Percentiles rank a stretch among this genome's conserved stretches.
These are phyloP conservation scores for Calonectria naviculata DNA, from an alignment of 2,329 filamentous ascomycete species.

Conservation along the genomic window DNA sequence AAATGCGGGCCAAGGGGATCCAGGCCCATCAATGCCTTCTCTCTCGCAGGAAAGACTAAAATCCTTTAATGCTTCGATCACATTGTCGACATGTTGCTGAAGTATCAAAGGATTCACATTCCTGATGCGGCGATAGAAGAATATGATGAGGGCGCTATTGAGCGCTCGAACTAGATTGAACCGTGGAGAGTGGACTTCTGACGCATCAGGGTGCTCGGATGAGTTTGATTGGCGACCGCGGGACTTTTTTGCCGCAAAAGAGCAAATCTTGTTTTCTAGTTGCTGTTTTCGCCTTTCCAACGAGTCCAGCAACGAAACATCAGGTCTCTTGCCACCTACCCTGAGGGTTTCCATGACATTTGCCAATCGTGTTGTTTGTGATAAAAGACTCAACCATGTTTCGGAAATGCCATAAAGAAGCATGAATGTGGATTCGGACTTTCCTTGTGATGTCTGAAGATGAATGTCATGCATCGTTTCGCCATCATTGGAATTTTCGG, in stretches of 20 bases:
- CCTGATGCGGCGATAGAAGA: constrained; percentile 21
- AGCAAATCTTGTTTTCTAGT: constrained; percentile 2
- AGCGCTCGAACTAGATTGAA: constrained; percentile 4
- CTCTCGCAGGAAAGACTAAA: background rate
- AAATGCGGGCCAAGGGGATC: constrained; percentile 9
- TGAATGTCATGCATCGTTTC: background rate
- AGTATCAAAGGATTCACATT: constrained; percentile 15
- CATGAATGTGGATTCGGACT: constrained; percentile 13
- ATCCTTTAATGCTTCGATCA: background rate
- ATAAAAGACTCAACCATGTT: constrained; percentile 21
- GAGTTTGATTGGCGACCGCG: background rate
- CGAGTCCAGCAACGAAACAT: background rate
- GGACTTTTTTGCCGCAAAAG: background rate
- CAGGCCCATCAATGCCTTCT: background rate
- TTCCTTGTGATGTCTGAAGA: background rate
- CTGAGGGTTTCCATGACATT: background rate
- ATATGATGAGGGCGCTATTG: constrained; percentile 13
- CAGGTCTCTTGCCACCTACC: background rate
- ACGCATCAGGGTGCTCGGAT: background rate
- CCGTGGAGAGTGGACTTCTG: background rate
- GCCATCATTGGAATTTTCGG: background rate
- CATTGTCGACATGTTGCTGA: constrained; percentile 17
- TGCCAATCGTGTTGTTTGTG: constrained; percentile 14
- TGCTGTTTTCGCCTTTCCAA: background rate
- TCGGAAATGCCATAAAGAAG: constrained; percentile 17